These are phyloP conservation scores for Glycyrrhiza uralensis DNA, from an alignment of 306 rosid genomes.

Conservation along the genomic window DNA sequence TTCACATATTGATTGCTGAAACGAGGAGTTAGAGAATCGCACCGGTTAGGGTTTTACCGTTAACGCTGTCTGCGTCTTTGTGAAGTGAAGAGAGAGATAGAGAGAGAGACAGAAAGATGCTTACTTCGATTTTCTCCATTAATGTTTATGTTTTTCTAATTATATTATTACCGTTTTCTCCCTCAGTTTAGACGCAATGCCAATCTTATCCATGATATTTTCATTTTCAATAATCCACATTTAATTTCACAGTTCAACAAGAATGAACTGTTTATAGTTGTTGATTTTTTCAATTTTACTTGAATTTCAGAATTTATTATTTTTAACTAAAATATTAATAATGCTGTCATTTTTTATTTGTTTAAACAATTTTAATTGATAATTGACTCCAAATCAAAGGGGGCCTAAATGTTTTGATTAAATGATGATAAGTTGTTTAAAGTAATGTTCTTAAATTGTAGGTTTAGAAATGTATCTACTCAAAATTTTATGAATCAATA, in stretches of 20 bases:
- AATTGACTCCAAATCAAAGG: too few relatives aligned
- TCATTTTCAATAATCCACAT: not conserved
- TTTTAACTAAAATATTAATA: not conserved
- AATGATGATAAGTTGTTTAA: not conserved
- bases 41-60: conserved; percentile 43
- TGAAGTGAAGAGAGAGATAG: not conserved
- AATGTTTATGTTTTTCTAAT: not conserved
- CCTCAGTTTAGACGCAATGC: not conserved
- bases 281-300: not conserved
- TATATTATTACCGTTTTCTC: not conserved
- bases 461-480: too few relatives aligned
- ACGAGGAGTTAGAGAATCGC: conserved; percentile 19
- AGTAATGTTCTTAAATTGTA: too few relatives aligned
- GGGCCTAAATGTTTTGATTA: not conserved
- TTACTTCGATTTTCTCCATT: not conserved
- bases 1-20: not conserved
- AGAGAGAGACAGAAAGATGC: not conserved
- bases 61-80: conserved; percentile 26
- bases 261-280: too few relatives aligned
- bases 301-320: not conserved
- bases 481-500: too few relatives aligned
- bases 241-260: too few relatives aligned
- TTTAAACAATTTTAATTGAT: not conserved
- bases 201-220: not conserved
- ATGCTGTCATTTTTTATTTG: not conserved